A percentile compares a stretch with the other conserved stretches of the same genome.
phyloP scores from a whole-genome alignment of 306 rosid genomes.

The Corylus avellana region DNA sequence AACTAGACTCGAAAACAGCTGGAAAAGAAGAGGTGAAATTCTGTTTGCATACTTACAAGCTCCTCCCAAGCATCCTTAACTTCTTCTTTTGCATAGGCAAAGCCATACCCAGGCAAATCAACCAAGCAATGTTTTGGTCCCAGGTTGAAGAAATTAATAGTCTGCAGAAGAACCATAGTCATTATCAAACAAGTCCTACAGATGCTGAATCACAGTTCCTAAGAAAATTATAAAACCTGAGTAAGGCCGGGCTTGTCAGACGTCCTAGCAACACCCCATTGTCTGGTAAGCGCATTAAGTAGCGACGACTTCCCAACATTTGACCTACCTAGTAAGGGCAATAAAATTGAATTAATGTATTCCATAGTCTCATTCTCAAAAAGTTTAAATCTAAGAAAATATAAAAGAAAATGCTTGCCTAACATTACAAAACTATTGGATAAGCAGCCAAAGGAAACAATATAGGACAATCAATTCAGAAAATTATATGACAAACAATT shows the following conservation, averaged over 20 bases:
- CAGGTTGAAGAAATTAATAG: slow-evolving; percentile 76
- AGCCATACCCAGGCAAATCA: slow-evolving; percentile 98
- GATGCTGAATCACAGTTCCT: slow-evolving; percentile 3
- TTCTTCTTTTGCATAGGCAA: slow-evolving; percentile 97
- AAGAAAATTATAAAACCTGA: slow-evolving; percentile 49
- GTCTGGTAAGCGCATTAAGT: slow-evolving; percentile 89
- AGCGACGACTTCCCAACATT: slow-evolving; percentile 97
- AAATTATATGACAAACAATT: not conserved
- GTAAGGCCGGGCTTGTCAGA: slow-evolving; percentile 97
- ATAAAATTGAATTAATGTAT: slow-evolving; percentile 13
- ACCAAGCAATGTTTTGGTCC: slow-evolving; percentile 78
- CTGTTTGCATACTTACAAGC: slow-evolving; percentile 66
- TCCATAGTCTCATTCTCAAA: slow-evolving; percentile 23
- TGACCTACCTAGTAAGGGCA: slow-evolving; percentile 73
- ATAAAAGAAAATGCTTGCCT: not conserved
- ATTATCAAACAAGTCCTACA: slow-evolving; percentile 18
- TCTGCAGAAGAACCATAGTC: slow-evolving; percentile 50
- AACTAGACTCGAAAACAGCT: slow-evolving; percentile 5
- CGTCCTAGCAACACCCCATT: slow-evolving; percentile 92
- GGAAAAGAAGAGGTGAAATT: slow-evolving; percentile 18
- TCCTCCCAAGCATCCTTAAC: slow-evolving; percentile 97
- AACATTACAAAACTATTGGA: not conserved
- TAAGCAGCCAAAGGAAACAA: slow-evolving; percentile 2
- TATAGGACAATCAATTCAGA: not conserved
- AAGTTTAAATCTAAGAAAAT: slow-evolving; percentile 3